Conservation (phyloP, 2,329 filamentous ascomycete species). For the Dactylellina parvicollis region DNA sequence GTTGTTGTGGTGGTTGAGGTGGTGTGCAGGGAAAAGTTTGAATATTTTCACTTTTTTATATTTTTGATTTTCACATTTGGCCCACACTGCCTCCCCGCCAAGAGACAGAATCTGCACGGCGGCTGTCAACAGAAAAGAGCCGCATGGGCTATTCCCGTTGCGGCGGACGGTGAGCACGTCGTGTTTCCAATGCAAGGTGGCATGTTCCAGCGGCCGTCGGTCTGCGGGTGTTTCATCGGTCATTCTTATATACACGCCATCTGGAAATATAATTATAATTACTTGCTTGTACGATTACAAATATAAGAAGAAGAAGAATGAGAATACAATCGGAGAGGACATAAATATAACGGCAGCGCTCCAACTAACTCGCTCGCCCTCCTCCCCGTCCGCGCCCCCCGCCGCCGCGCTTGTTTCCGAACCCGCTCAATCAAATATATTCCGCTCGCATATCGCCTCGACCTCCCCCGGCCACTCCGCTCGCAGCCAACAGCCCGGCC, state of each 20-base stretch:
- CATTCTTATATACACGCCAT: too few relatives aligned
- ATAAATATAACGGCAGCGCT: neutral
- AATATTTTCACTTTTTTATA: neutral
- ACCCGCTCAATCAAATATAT: constrained; percentile 1
- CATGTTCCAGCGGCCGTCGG: neutral
- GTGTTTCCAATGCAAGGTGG: too few relatives aligned
- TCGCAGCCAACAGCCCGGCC: too few relatives aligned
- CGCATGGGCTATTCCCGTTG: too few relatives aligned
- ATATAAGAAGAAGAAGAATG: too few relatives aligned
- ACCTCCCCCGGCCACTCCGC: neutral
- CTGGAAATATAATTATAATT: neutral
- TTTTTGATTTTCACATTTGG: neutral
- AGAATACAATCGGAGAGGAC: too few relatives aligned
- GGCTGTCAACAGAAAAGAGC: too few relatives aligned
- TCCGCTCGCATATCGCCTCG: neutral
- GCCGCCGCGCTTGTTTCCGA: neutral
- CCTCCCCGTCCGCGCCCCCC: neutral
- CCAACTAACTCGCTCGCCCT: constrained; percentile 11
- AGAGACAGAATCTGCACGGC: too few relatives aligned
- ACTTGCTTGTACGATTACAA: neutral
- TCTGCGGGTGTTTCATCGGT: neutral
- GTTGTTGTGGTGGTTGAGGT: neutral
- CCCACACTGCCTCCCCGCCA: too few relatives aligned
- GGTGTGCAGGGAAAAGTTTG: neutral
- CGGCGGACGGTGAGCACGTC: too few relatives aligned